A percentile compares a stretch with the other conserved stretches of the same genome.
Evolutionary conservation across 2,329 filamentous ascomycete species (phyloP).

Genomic region (Calonectria multiphialidica): DNA sequence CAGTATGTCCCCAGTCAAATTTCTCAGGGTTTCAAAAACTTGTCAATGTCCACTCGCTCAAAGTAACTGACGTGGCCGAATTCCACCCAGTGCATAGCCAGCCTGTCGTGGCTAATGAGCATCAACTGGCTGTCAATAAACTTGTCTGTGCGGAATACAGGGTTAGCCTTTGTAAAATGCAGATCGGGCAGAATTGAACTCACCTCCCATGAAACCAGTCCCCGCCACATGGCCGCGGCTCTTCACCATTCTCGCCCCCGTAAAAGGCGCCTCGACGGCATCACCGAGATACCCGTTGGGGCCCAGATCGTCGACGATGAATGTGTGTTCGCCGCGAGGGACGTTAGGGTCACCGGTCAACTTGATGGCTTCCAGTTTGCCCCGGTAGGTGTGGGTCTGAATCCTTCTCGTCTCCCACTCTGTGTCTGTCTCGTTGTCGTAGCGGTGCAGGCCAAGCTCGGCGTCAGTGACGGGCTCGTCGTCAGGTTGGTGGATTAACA

Average conservation of each 20-base stretch:
- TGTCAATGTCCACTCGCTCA: constrained; percentile 70
- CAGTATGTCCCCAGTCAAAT: background rate
- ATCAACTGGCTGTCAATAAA: constrained; percentile 84
- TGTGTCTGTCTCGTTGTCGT: constrained; percentile 57
- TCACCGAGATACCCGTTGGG: constrained; percentile 72
- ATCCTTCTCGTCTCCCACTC: constrained; percentile 59
- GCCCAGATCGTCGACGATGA: constrained; percentile 83
- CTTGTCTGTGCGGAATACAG: constrained; percentile 64
- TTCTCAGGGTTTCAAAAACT: constrained; percentile 52
- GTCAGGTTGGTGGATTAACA: constrained; percentile 82
- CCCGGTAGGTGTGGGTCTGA: constrained; percentile 67
- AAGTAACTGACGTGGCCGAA: constrained; percentile 73
- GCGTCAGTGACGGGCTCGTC: constrained; percentile 54
- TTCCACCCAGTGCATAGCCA: constrained; percentile 86
- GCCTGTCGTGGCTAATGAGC: constrained; percentile 78
- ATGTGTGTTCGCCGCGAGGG: constrained; percentile 86
- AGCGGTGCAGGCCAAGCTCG: constrained; percentile 54
- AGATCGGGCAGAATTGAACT: constrained; percentile 45
- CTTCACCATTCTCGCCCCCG: constrained; percentile 79
- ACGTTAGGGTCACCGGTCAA: constrained; percentile 93
- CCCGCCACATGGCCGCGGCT: constrained; percentile 84
- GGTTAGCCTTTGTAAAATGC: background rate
- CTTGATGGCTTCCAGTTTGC: constrained; percentile 86
- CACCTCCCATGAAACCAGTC: constrained; percentile 78
- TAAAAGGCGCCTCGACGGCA: constrained; percentile 76